Percentiles rank a stretch among this genome's conserved stretches.
Conservation (phyloP, 2,329 filamentous ascomycete species). For the Fusarium torreyae region DNA sequence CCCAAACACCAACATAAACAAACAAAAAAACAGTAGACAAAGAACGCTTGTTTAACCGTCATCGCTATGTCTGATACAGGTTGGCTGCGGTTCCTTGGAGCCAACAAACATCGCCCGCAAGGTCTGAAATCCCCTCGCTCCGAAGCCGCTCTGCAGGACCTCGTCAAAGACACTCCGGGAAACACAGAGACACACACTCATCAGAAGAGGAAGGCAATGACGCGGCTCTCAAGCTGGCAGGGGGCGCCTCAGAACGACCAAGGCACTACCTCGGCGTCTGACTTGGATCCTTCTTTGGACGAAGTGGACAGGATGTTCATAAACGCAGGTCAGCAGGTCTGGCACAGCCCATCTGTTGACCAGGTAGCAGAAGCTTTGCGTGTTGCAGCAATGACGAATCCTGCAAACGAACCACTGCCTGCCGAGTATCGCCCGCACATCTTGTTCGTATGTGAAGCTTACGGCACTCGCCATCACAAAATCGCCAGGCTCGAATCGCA, state of each 20-base stretch:
- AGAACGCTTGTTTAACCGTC: neutral
- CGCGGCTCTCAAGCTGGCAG: slow-evolving; percentile 38
- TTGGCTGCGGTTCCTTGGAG: slow-evolving; percentile 48
- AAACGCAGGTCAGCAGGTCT: slow-evolving; percentile 45
- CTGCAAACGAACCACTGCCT: slow-evolving; percentile 55
- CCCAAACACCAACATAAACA: neutral
- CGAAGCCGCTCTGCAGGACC: slow-evolving; percentile 39
- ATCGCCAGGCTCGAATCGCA: slow-evolving; percentile 55
- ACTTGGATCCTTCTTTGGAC: slow-evolving; percentile 12
- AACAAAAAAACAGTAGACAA: neutral
- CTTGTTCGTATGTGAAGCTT: slow-evolving; percentile 56
- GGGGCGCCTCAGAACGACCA: slow-evolving; percentile 4
- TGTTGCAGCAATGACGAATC: slow-evolving; percentile 58
- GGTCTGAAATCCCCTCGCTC: slow-evolving; percentile 42
- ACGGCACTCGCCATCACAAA: slow-evolving; percentile 50
- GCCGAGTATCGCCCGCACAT: slow-evolving; percentile 61
- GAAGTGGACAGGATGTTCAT: slow-evolving; percentile 36
- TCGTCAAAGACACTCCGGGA: slow-evolving; percentile 19
- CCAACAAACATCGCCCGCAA: slow-evolving; percentile 43
- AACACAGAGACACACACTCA: slow-evolving; percentile 7
- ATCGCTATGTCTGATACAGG: slow-evolving; percentile 44
- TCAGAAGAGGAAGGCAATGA: slow-evolving; percentile 13
- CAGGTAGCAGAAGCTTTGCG: slow-evolving; percentile 63
- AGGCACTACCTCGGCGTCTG: neutral
- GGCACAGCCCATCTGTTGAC: slow-evolving; percentile 60